phyloP scores from a whole-genome alignment of 1,284 basidiomycete genomes.

The Fomitopsis schrenkii region DNA sequence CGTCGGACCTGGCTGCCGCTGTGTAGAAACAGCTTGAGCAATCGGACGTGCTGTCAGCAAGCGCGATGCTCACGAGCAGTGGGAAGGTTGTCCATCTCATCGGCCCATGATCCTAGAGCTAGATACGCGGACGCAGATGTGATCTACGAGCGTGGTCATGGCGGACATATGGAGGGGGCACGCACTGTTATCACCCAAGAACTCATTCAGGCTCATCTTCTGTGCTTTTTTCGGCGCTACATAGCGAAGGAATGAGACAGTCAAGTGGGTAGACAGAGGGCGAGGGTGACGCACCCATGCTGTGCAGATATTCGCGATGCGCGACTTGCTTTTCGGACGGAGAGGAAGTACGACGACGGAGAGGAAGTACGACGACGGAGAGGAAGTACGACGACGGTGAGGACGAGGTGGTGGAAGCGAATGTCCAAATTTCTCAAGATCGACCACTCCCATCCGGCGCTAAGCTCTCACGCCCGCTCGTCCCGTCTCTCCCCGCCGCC shows the following conservation, averaged over 20 bases:
- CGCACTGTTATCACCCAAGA: slow-evolving; percentile 80
- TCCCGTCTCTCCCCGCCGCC: background rate
- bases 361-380: slow-evolving; percentile 4
- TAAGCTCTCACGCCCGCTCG: slow-evolving; percentile 3
- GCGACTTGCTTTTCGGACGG: background rate
- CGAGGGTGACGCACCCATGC: slow-evolving; percentile 28
- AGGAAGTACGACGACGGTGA: slow-evolving; percentile 5
- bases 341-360: slow-evolving; percentile 2
- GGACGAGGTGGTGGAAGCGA: slow-evolving; percentile 6
- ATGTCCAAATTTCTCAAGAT: slow-evolving; percentile 18
- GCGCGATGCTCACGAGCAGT: slow-evolving; percentile 70
- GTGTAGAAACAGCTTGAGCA: slow-evolving; percentile 14
- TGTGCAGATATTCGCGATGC: slow-evolving; percentile 11
- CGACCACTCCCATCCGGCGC: slow-evolving; percentile 6
- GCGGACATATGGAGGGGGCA: slow-evolving; percentile 10
- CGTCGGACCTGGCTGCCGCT: slow-evolving; percentile 60
- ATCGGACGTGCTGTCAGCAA: slow-evolving; percentile 7
- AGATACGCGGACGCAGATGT: slow-evolving; percentile 2
- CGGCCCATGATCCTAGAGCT: slow-evolving; percentile 94
- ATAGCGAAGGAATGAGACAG: background rate
- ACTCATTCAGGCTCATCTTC: slow-evolving; percentile 89
- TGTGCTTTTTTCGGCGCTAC: slow-evolving; percentile 84
- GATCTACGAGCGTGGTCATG: background rate
- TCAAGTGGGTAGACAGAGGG: background rate
- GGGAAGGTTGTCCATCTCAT: slow-evolving; percentile 89